phyloP scores from a whole-genome alignment of 2,329 filamentous ascomycete species.

The Apiospora marii region DNA sequence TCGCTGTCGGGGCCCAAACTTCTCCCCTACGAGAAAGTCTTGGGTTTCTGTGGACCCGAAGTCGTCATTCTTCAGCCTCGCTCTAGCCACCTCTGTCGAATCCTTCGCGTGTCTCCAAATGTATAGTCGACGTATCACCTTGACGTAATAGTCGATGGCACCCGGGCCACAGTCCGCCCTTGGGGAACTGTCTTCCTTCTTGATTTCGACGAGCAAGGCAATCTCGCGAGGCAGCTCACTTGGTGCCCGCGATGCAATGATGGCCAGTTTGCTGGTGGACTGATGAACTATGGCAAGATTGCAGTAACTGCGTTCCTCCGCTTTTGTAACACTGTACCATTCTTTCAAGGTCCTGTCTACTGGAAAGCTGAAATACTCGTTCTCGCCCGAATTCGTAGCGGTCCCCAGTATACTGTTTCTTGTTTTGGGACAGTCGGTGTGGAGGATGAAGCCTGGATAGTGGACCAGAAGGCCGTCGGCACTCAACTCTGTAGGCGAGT shows the following conservation, averaged over 20 bases:
- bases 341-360: conserved; percentile 24
- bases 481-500: conserved; percentile 4
- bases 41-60: neutral
- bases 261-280: conserved; percentile 13
- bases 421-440: conserved; percentile 19
- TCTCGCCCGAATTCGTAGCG: neutral
- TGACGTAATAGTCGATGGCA: neutral
- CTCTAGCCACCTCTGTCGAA: no score
- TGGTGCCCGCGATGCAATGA: conserved; percentile 12
- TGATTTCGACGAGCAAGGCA: conserved; percentile 25
- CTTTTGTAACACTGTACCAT: conserved; percentile 23
- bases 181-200: neutral
- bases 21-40: conserved; percentile 9
- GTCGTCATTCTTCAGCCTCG: neutral
- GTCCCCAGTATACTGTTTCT: conserved; percentile 18
- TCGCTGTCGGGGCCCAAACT: conserved; percentile 3
- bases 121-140: conserved; percentile 16
- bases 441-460: conserved; percentile 23
- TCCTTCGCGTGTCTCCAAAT: no score
- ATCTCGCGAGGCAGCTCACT: conserved; percentile 22
- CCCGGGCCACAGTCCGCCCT: neutral
- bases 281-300: neutral
- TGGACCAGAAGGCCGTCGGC: conserved; percentile 20
- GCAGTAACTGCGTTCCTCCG: conserved; percentile 3
- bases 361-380: conserved; percentile 15